Evolutionary conservation across 176 grass and related monocot species (phyloP), one percentile per base, ranked within the genome.

Genomic region (Ensete ventricosum): DNA sequence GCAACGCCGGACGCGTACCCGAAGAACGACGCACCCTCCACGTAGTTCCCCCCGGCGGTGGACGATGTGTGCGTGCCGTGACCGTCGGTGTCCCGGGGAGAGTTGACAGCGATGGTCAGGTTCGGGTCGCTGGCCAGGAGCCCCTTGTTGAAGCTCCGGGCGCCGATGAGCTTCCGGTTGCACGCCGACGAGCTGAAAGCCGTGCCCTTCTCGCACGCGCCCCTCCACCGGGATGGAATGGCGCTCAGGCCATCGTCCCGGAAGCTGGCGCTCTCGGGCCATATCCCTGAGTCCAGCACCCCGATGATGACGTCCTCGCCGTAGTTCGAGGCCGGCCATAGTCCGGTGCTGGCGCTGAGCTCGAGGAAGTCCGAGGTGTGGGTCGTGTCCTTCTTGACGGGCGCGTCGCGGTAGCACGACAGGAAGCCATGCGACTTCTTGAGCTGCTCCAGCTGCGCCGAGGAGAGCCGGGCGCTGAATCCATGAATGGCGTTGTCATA

Each of bases 51-150:
- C 0, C 79, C 82, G 17, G 87, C 83, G 1, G 88, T 97, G 49
- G 89, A 90, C n/a, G 93, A 84, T 1, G 93, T 97, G 63, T 97
- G 93, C 71, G 90, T 97, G 54, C 93, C 90, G 78, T 97, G 93
- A 2, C 93, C 90, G 0, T 90, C 81, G 20, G 77, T 79, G 80
- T 97, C 93, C 1, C 84, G 85, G 3, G 93, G 82, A 27, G 92
- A 92, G 75, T 89, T 82, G 1, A 85, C 70, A 2, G 72, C 68
- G 51, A 89, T 75, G 22, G 84, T 87, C 3, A 80, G 57, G 85
- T 87, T 85, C 1, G n/a, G 53, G 17, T 21, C 53, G 11, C 9
- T 27, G 1, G 87, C 83, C 13, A 84, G 8, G 49, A 92, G 75
- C 0, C 93, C 93, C 43, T 77, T 88, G 80, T 72, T 84, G 85